Conservation (phyloP, 441 rosid species). For the Pelargonium citronellum region DNA sequence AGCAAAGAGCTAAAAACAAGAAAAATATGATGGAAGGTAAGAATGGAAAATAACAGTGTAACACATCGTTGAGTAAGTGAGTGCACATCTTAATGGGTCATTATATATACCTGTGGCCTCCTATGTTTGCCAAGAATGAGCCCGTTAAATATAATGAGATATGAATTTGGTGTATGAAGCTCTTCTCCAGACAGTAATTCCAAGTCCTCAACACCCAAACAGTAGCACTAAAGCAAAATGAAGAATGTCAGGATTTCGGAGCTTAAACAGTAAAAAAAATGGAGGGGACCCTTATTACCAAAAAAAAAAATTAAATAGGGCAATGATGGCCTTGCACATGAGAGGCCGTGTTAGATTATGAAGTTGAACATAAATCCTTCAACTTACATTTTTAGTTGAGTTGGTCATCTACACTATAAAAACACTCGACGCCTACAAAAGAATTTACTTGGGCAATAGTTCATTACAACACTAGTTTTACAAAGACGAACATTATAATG, state of each 20-base stretch:
- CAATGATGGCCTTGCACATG: too few species aligned
- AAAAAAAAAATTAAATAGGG: too few species aligned
- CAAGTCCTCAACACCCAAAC: constrained; percentile 81
- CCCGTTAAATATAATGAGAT: constrained; percentile 77
- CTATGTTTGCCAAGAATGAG: constrained; percentile 91
- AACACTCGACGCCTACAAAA: background rate
- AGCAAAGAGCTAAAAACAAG: constrained; percentile 55
- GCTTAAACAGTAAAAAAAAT: background rate
- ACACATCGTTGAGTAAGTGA: constrained; percentile 6
- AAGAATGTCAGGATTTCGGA: background rate
- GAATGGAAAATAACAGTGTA: constrained; percentile 17
- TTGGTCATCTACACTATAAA: too few species aligned
- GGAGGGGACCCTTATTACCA: too few species aligned
- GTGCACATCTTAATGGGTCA: constrained; percentile 9
- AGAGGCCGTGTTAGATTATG: too few species aligned
- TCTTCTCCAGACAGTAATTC: constrained; percentile 80
- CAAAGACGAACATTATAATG: background rate
- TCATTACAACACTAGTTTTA: background rate
- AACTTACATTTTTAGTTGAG: too few species aligned
- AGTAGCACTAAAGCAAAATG: constrained; percentile 53
- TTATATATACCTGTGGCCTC: constrained; percentile 66
- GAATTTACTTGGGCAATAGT: background rate
- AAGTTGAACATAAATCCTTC: too few species aligned
- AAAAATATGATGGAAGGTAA: constrained; percentile 1
- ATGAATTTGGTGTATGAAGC: constrained; percentile 82